These are phyloP conservation scores for Termitomyces sp. DNA, from an alignment of 768 basidiomycete genomes.

Conservation along the genomic window DNA sequence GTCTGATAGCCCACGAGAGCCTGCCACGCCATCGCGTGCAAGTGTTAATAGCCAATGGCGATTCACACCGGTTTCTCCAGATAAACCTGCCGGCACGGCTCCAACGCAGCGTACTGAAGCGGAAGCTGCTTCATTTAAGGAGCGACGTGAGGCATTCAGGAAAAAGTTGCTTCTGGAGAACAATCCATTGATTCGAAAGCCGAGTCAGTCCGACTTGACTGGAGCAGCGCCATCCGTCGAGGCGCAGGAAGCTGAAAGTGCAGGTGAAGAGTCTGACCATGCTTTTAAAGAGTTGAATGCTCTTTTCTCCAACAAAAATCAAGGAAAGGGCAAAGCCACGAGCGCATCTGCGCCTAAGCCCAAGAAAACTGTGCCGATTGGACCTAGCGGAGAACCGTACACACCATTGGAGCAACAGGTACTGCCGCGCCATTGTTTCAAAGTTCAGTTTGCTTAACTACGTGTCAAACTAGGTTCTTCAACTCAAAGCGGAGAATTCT, in stretches of 20 bases:
- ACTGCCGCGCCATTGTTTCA: not conserved
- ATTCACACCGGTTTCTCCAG: conserved; percentile 36
- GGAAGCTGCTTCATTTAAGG: conserved; percentile 23
- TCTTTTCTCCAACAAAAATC: conserved; percentile 42
- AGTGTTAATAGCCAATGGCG: conserved; percentile 39
- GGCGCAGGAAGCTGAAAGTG: conserved; percentile 26
- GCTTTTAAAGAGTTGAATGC: conserved; percentile 47
- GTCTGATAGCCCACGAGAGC: not conserved
- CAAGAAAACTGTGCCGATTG: conserved; percentile 46
- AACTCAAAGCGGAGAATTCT: conserved; percentile 63
- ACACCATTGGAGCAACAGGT: conserved; percentile 80
- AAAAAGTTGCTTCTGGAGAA: conserved; percentile 50
- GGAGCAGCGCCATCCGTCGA: conserved; percentile 22
- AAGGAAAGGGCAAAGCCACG: conserved; percentile 31
- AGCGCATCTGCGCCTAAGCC: conserved; percentile 22
- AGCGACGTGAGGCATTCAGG: conserved; percentile 45
- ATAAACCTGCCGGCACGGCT: conserved; percentile 15
- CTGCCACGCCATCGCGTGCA: not conserved
- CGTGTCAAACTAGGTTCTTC: conserved; percentile 40
- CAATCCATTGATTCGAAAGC: conserved; percentile 32
- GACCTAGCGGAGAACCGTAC: conserved; percentile 68
- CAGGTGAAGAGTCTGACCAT: conserved; percentile 42
- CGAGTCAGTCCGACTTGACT: conserved; percentile 12
- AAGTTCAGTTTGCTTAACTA: not conserved
- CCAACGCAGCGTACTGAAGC: conserved; percentile 16